These are phyloP conservation scores for Rhodotorula sp. DNA, from an alignment of 1,284 basidiomycete genomes.

Conservation along the genomic window DNA sequence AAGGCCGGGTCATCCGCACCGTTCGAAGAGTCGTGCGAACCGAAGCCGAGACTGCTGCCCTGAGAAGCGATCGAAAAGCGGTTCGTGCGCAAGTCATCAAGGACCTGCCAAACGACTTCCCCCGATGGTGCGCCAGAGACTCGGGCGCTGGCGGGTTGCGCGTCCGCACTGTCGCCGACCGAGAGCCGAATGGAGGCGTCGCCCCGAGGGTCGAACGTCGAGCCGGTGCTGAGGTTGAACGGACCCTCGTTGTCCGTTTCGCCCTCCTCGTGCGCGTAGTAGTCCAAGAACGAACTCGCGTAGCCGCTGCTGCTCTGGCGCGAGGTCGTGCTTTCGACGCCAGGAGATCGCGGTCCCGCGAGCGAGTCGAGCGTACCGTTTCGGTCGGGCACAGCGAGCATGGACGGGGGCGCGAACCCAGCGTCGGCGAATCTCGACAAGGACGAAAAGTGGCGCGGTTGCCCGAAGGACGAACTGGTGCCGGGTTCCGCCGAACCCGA, in stretches of 20 bases:
- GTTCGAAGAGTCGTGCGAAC: constrained; percentile 53
- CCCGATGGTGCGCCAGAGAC: not conserved
- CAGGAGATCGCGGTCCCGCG: constrained; percentile 22
- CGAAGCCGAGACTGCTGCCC: constrained; percentile 18
- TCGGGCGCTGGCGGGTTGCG: not conserved
- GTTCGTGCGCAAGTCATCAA: constrained; percentile 30
- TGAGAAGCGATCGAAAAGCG: constrained; percentile 20
- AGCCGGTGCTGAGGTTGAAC: constrained; percentile 1
- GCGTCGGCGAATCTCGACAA: too few species aligned
- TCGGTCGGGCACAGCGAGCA: not conserved
- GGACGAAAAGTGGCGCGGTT: too few species aligned
- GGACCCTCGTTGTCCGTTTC: constrained; percentile 6
- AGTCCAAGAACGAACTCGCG: constrained; percentile 34
- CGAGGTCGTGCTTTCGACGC: constrained; percentile 16
- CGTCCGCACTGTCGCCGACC: not conserved
- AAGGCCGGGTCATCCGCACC: constrained; percentile 50
- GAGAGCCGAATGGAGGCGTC: not conserved
- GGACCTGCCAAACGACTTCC: constrained; percentile 32
- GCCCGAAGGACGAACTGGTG: too few species aligned
- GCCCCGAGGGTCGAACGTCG: not conserved
- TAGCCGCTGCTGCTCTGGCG: constrained; percentile 22
- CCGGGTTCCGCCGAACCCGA: too few species aligned
- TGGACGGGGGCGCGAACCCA: not conserved
- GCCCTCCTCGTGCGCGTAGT: constrained; percentile 22
- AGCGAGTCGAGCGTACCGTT: not conserved